Evolutionary conservation across 1,284 basidiomycete species (phyloP), one percentile per base, ranked within the genome.

Genomic region (Taiwanofungus camphoratus): DNA sequence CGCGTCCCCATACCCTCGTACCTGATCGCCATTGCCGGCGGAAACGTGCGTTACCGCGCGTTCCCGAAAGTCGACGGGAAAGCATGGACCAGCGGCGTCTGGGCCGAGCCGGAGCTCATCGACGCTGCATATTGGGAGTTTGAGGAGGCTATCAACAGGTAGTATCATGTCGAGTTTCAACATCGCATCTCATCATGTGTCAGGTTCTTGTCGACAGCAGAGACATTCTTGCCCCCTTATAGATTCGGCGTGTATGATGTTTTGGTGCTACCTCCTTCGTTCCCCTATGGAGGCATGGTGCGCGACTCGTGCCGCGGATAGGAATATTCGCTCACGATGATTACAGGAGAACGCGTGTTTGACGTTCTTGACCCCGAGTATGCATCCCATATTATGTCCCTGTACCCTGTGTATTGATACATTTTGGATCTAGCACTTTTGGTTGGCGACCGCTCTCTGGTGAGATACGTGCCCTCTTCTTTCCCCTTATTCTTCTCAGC

Each of bases 271-370:
- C 95, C 95, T 0, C 87, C 92, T 12, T 89, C 88, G 0, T 98
- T 97, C 74, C 94, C 94, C 0, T 97, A 88, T 60, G 88, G 89
- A 27, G 89, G 90, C 52, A 87, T 90, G 90, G 83, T 85, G 52
- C 53, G 71, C 52, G 13, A 8, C 15, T 21, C 15, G 38, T 41
- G 9, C 20, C 12, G 31, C 3, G n/a, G 26, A 29, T 29, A 9
- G 9, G 26, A n/a, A 8, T 29, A 5, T 19, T 22, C 1, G 27
- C 40, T 44, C 41, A 36, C 11, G 8, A 33, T n/a, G 35, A 9
- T 7, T 42, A 6, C 48, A 84, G 83, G 85, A 87, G 75, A 87
- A 90, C 55, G 76, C 87, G 2, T 93, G 90, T 59, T 62, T 91
- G 43, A 85, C 89, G 0, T 94, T 95, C 67, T 70, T 92, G 30